Base-by-base conservation (phyloP, 2,329 filamentous ascomycete genomes). In the Harringtonia lauricola region DNA sequence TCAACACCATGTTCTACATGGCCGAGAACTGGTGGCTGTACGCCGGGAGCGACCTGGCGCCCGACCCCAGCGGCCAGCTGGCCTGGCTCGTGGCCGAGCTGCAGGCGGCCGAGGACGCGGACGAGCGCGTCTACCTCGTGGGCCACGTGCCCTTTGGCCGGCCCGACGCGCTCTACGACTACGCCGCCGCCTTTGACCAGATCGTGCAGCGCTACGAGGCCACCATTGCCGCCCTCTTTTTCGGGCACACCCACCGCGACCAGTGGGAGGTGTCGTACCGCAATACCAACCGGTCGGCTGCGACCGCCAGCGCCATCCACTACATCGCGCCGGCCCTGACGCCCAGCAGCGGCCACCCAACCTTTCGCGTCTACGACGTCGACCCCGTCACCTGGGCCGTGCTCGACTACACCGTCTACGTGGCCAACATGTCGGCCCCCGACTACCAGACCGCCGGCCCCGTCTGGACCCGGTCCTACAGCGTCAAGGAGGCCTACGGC, bases 1-100 rank as follows among this genome's bases (percentile, higher is more conserved):
- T 77, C 50, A 77, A 73, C 60, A 76, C 71, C 22, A 74, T 76
- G 53, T 58, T 76, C 48, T 76, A 71, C 57, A 77, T 78, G 54
- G 65, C 63, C 13, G 60, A 68, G 46, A 78, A 79, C 59, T 75
- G 72, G 52, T 72, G 67, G 60, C 54, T 73, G 31, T 79, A 74
- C 51, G 61, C 67, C 48, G 61, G 66, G 33, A 60, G 63, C 2
- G n/a, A n/a, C n/a, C 68, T 74, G 61, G 58, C 67, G 33, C 54
- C 54, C n/a, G 73, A 77, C 50, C 73, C 73, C 1, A 64, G 65
- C 52, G 60, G 60, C 8, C 68, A 76, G 53, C 58, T 78, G 3
- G 59, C 62, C n/a, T 77, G 72, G 72, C 62, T 79, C 8, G 66
- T 72, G 2, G 45, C 51, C 9, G 67, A 78, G 51, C 66, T 79